Percentiles rank a stretch among this genome's conserved stretches.
Conservation (phyloP, 768 basidiomycete genomes). For the Mycena rebaudengoi region DNA sequence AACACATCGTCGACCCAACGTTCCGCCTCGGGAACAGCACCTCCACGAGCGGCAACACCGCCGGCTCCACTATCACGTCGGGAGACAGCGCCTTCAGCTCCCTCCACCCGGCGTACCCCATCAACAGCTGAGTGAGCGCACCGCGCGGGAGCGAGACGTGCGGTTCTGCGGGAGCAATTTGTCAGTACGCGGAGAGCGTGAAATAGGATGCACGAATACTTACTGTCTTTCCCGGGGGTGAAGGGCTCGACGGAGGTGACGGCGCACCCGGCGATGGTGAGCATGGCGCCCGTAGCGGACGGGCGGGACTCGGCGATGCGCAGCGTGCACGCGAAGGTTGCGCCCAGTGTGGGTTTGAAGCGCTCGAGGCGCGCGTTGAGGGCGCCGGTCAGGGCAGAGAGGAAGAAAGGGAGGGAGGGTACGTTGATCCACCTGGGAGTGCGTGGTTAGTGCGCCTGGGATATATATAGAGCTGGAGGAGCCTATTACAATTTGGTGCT, state of each 20-base stretch:
- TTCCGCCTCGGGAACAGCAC: background rate
- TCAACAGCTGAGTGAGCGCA: conserved; percentile 4
- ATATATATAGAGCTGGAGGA: background rate
- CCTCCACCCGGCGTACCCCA: background rate
- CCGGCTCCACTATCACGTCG: background rate
- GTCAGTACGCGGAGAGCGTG: background rate
- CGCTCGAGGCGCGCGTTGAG: background rate
- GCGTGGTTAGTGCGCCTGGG: background rate
- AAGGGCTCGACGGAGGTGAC: background rate
- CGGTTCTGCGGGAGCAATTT: background rate
- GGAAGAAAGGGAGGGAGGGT: background rate
- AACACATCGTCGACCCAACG: background rate
- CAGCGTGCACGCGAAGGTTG: background rate
- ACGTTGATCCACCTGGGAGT: background rate
- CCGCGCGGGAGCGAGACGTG: background rate
- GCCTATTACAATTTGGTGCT: background rate
- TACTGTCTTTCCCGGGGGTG: background rate
- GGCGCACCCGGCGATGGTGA: background rate
- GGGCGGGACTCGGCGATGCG: background rate
- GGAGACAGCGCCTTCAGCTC: conserved; percentile 5
- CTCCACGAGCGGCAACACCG: background rate
- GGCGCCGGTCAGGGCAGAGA: background rate
- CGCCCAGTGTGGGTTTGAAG: background rate
- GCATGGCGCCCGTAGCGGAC: background rate
- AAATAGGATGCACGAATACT: background rate